Base-by-base conservation (phyloP, 2,329 filamentous ascomycete genomes). In the Ceratocystis lukuohia region DNA sequence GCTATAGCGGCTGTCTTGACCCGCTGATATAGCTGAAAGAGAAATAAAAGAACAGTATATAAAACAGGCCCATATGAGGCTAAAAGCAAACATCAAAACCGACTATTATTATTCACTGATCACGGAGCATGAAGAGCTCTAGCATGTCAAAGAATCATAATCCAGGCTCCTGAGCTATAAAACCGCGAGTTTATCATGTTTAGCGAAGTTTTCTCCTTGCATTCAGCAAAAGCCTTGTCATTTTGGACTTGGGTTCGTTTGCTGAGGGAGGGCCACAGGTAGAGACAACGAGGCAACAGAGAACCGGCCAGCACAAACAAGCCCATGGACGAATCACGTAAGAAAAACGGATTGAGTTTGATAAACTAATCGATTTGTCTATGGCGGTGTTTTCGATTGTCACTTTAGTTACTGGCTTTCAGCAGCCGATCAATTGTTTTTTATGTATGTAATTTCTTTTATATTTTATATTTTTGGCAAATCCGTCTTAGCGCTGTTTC, bases 21-120 rank as follows among this genome's bases (percentile, higher is more conserved):
- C 10, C 12, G 48, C 48, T 22, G 22, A 53, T 53, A 53, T 53
- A 53, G 48, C 56, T 37, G 56, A 59, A 5, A 6, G 28, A 56
- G 50, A 28, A 30, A 57, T 33, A n/a, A 30, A 15, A n/a, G 15
- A 7, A 7, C 3, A n/a, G 2, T 33, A 37, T 37, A 37, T 22
- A 59, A 37, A 59, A 25, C 56, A n/a, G 56, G 1, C 25, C 37
- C n/a, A 5, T 59, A 37, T 37, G 12, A 56, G 4, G 8, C 50
- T 56, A 56, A 20, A 59, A 20, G 48, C 48, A 53, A 28, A 10
- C 15, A 53, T 30, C 17, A n/a, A 30, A 59, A 20, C 15, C 28
- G 17, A 30, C 56, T n/a, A 59, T 37, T 59, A 59, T 59, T 59
- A 59, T 59, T 59, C 56, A 37, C 37, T 41, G 37, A 41, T 41